Evolutionary conservation across 495 filamentous ascomycete species (phyloP), one percentile per base, ranked within the genome.

Genomic region (Annulohypoxylon stygium): DNA sequence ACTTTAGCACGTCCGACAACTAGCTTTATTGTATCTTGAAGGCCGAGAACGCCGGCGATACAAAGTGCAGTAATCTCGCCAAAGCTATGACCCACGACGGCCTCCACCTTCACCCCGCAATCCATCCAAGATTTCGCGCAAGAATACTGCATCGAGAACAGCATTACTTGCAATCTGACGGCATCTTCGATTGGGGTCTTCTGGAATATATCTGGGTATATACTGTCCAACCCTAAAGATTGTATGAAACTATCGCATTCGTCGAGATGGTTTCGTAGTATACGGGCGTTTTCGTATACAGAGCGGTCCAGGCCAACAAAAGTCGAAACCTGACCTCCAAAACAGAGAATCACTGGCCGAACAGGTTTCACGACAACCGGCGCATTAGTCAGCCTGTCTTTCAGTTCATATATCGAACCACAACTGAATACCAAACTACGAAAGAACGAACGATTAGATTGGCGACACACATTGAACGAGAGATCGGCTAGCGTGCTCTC

Each of bases 81-180:
- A 64, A 90, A 85, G 45, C 80, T 84, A 64, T 89, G 88, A 0
- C 87, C 88, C 5, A 89, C 64, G 0, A 88, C 85, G 9, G 53
- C 2, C 0, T 16, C 51, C 5, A 54, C 25, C 53, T 55, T 36
- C 7, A 9, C n/a, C 83, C 85, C 83, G 23, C 69, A 80, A 30
- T 81, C 82, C 0, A 87, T 75, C 85, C 85, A 87, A 10, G 72
- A 3, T 18, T 25, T 80, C 0, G 84, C 84, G 45, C 70, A 78
- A 0, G 84, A 55, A 58, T 88, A 68, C 45, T 85, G 86, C 0
- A 84, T 51, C 0, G 86, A 70, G 25, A 88, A 85, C 0, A 83
- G 70, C n/a, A 71, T 74, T 0, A 74, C 68, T 12, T 90, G 88
- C 0, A 88, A 76, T 23, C 76, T 62, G 14, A 85, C 81, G 0